These are phyloP conservation scores for Fusarium sp. DNA, from an alignment of 2,329 filamentous ascomycete genomes.

Conservation along the genomic window DNA sequence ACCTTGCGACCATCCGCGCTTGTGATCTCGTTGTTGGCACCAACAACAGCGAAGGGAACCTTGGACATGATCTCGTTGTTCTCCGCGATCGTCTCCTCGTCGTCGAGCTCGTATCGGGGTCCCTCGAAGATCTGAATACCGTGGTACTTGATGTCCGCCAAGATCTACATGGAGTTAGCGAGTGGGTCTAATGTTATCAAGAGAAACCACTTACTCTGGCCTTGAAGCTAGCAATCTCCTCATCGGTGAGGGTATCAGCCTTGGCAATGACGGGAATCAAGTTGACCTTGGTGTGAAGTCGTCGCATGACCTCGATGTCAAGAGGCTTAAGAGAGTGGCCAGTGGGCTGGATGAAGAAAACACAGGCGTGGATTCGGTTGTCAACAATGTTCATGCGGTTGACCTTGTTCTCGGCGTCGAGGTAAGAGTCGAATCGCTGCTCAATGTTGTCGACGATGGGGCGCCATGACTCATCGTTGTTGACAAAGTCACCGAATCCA, in stretches of 20 bases:
- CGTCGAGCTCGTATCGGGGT: constrained; percentile 97
- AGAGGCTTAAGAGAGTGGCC: constrained; percentile 98
- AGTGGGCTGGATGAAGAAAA: constrained; percentile 99
- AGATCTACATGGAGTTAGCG: constrained; percentile 74
- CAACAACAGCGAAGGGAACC: constrained; percentile 98
- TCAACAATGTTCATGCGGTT: constrained; percentile 99
- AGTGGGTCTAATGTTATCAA: background rate
- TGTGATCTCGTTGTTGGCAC: constrained; percentile 94
- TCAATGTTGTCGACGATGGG: constrained; percentile 99
- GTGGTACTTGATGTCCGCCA: constrained; percentile 96
- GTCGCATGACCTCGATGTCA: constrained; percentile 99
- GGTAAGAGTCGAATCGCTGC: constrained; percentile 97
- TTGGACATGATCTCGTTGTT: constrained; percentile 99
- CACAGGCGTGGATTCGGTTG: constrained; percentile 98
- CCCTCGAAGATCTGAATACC: constrained; percentile 99
- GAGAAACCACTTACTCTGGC: constrained; percentile 81
- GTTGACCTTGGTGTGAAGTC: constrained; percentile 99
- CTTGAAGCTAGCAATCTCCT: constrained; percentile 96
- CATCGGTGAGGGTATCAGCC: constrained; percentile 96
- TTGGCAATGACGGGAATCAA: constrained; percentile 99
- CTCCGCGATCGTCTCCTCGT: constrained; percentile 99
- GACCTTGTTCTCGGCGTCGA: constrained; percentile 99
- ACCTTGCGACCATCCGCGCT: constrained; percentile 95
- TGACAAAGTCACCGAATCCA: constrained; percentile 98
- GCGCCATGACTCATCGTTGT: constrained; percentile 99